Base-by-base conservation (phyloP, 2,329 filamentous ascomycete genomes). In the Colletotrichum sp. region DNA sequence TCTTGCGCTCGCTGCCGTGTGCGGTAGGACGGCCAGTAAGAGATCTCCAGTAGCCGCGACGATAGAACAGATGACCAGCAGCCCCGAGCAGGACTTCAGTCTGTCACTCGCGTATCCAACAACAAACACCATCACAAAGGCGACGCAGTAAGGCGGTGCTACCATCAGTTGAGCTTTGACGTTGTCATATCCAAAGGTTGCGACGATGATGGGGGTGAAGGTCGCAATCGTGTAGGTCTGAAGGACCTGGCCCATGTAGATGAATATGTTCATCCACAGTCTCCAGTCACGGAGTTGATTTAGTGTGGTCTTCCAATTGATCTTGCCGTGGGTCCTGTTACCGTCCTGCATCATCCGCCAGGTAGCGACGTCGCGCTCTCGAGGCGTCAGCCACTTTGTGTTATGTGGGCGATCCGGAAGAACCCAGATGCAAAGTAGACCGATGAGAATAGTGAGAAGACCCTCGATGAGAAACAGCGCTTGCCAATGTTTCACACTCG, bases 261-360 rank as follows among this genome's bases (percentile, higher is more conserved):
- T 85, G 6, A 87, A 74, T 38, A 87, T 85, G 70, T 89, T 85
- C 5, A 85, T 78, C 78, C 86, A 88, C 1, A 87, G 86, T 48
- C 87, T 82, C 83, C 85, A 86, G 77, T 89, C 86, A 4, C 72
- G 67, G 9, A 78, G 77, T 71, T 81, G 80, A 21, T 76, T 77
- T 30, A 82, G 69, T 2, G 75, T 67, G 9, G 67, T 71, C 18
- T 66, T 43, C 75, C 72, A 71, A 26, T 71, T 24, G 6, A 75
- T n/a, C 24, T 55, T 43, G 5, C 77, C 68, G 12, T 76, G 68
- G 4, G 75, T 79, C 21, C 75, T 66, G 48, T 77, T 78, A 3
- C 75, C 74, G n/a, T 79, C 79, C 6, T 73, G 18, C 61, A 76
- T 77, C 77, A 79, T 78, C 10, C 81, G 74, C 65, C 73, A 66